A percentile compares a stretch with the other conserved stretches of the same genome.
phyloP scores from a whole-genome alignment of 306 rosid genomes.

The Gynostemma pentaphyllum region DNA sequence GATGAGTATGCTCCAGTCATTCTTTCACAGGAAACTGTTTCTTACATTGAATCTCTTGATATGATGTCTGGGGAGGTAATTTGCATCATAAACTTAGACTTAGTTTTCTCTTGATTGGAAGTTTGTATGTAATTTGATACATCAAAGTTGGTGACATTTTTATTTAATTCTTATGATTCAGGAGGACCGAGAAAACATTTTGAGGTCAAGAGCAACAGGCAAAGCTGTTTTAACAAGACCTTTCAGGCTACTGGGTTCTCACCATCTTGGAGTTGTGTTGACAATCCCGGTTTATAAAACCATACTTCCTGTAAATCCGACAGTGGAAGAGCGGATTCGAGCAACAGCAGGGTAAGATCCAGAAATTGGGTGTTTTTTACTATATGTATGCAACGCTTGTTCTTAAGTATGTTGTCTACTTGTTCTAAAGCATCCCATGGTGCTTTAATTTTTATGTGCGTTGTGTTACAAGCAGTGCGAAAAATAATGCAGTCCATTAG shows the following conservation, averaged over 20 bases:
- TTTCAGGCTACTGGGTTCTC: constrained; percentile 8
- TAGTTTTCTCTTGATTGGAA: background rate
- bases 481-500: background rate
- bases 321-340: constrained; percentile 3
- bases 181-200: constrained; percentile 13
- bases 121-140: background rate
- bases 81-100: background rate
- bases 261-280: constrained; percentile 10
- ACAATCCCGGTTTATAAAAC: constrained; percentile 10
- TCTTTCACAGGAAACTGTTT: constrained; percentile 11
- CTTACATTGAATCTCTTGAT: constrained; percentile 8
- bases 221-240: constrained; percentile 9
- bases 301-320: constrained; percentile 7
- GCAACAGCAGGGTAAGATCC: constrained; percentile 8
- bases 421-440: background rate
- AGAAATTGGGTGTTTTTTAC: background rate
- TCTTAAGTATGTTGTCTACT: background rate
- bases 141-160: too few relatives aligned
- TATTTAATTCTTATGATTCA: background rate
- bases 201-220: constrained; percentile 9
- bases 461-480: background rate
- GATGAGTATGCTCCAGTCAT: constrained; percentile 15
- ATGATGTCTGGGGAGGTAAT: constrained; percentile 13
- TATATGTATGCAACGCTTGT: background rate
- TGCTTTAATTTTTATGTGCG: background rate